Evolutionary conservation across 2,329 filamentous ascomycete species (phyloP).

Genomic region (Sclerotinia trifoliorum): DNA sequence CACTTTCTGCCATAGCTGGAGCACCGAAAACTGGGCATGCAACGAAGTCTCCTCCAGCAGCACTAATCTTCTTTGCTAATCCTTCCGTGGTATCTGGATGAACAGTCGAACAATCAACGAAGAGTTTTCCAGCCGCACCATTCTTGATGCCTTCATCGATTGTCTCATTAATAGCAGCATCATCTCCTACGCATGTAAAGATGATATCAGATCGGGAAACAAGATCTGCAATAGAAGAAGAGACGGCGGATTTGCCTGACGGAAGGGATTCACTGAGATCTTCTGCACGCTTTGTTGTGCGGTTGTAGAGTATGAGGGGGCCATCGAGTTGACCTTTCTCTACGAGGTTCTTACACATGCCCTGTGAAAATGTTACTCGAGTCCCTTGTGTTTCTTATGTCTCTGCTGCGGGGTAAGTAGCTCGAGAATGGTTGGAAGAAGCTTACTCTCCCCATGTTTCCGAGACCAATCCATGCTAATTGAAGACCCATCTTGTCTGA

Average conservation of each 20-base stretch:
- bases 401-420: constrained; percentile 5
- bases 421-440: constrained; percentile 22
- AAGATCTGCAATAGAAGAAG: constrained; percentile 62
- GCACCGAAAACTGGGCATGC: constrained; percentile 71
- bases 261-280: constrained; percentile 62
- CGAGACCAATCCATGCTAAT: constrained; percentile 77
- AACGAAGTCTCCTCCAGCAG: constrained; percentile 69
- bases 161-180: constrained; percentile 66
- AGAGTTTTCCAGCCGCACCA: constrained; percentile 67
- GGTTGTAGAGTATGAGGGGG: constrained; percentile 78
- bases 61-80: constrained; percentile 57
- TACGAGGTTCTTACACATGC: constrained; percentile 81
- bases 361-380: constrained; percentile 40
- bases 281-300: constrained; percentile 63
- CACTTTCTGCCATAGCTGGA: constrained; percentile 67
- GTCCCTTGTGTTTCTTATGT: not conserved
- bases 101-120: constrained; percentile 85
- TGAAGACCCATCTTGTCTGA: constrained; percentile 52
- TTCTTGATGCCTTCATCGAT: constrained; percentile 56
- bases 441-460: constrained; percentile 80
- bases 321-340: constrained; percentile 70
- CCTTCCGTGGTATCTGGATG: constrained; percentile 76
- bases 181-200: constrained; percentile 79
- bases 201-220: constrained; percentile 71
- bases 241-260: constrained; percentile 61